A percentile compares a stretch with the other conserved stretches of the same genome.
Conservation (phyloP, 371 early-diverging fungal species). For the Rhizopus sp. region DNA sequence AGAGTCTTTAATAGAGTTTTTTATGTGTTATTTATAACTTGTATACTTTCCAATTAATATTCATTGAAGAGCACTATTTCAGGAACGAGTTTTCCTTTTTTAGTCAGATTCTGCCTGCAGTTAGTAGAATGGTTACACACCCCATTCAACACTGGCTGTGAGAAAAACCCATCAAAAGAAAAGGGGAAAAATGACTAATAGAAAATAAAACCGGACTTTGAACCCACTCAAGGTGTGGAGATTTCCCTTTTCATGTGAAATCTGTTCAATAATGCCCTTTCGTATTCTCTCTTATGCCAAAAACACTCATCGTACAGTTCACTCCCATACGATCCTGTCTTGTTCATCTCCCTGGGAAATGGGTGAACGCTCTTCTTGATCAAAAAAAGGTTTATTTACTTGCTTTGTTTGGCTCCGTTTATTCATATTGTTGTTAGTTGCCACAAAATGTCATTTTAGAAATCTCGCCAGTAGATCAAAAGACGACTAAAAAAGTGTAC, state of each 20-base stretch:
- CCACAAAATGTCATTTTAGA: constrained; percentile 69
- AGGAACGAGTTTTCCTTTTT: too few relatives aligned
- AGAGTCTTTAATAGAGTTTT: too few relatives aligned
- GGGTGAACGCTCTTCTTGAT: constrained; percentile 68
- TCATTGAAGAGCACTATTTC: too few relatives aligned
- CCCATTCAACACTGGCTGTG: too few relatives aligned
- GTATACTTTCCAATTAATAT: too few relatives aligned
- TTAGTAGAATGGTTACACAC: too few relatives aligned
- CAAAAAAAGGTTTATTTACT: constrained; percentile 54
- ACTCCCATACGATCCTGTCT: constrained; percentile 63
- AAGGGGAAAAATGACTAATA: constrained; percentile 1
- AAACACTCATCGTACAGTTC: constrained; percentile 59
- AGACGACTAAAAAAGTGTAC: constrained; percentile 47
- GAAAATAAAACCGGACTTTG: background rate
- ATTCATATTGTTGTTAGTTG: constrained; percentile 27
- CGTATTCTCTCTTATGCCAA: constrained; percentile 40
- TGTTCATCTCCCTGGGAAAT: constrained; percentile 64
- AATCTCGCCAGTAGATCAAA: constrained; percentile 25
- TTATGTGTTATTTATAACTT: too few relatives aligned
- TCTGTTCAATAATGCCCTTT: background rate
- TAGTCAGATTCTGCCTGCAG: too few relatives aligned
- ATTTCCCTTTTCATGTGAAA: constrained; percentile 2
- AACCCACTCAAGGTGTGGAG: background rate
- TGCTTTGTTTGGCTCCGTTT: background rate
- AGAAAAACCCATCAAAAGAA: too few relatives aligned